Evolutionary conservation across 768 basidiomycete species (phyloP).

Genomic region (Grammothele lineata): DNA sequence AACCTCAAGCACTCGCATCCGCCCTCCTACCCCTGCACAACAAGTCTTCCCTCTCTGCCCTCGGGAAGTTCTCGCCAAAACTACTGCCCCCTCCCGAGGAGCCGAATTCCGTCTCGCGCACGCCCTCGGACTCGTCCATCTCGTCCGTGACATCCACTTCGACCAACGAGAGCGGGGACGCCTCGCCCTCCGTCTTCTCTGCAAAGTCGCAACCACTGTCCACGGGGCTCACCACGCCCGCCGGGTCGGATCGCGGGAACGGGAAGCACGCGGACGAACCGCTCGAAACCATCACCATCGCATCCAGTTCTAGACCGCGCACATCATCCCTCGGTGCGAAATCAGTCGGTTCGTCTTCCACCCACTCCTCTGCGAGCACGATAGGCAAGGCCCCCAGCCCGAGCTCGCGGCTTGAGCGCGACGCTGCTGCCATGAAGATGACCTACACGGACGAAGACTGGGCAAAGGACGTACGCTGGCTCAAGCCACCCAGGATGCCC

Average conservation of each 20-base stretch:
- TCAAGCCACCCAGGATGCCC: slow-evolving; percentile 34
- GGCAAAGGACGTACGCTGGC: slow-evolving; percentile 67
- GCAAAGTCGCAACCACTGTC: slow-evolving; percentile 35
- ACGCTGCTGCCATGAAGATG: slow-evolving; percentile 15
- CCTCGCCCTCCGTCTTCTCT: slow-evolving; percentile 32
- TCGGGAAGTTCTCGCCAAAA: not conserved
- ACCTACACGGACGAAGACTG: slow-evolving; percentile 53
- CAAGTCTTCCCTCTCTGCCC: slow-evolving; percentile 23
- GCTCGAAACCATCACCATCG: slow-evolving; percentile 20
- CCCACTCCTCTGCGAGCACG: slow-evolving; percentile 6
- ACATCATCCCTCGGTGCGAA: slow-evolving; percentile 7
- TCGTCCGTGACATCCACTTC: slow-evolving; percentile 20
- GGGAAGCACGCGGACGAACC: slow-evolving; percentile 1
- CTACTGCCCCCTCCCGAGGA: slow-evolving; percentile 10
- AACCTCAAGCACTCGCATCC: slow-evolving; percentile 25
- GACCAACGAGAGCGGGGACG: slow-evolving; percentile 14
- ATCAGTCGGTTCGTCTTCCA: slow-evolving; percentile 9
- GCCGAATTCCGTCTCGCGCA: slow-evolving; percentile 25
- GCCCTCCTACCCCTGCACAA: slow-evolving; percentile 22
- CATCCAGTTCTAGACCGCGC: slow-evolving; percentile 15
- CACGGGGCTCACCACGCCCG: slow-evolving; percentile 32
- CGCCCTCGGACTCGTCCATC: slow-evolving; percentile 37
- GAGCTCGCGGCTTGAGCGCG: too few relatives aligned
- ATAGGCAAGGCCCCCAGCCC: not conserved
- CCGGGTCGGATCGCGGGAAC: slow-evolving; percentile 19